These are phyloP conservation scores for Coemansia aciculifera DNA, from an alignment of 192 early-diverging fungal genomes.

Conservation along the genomic window DNA sequence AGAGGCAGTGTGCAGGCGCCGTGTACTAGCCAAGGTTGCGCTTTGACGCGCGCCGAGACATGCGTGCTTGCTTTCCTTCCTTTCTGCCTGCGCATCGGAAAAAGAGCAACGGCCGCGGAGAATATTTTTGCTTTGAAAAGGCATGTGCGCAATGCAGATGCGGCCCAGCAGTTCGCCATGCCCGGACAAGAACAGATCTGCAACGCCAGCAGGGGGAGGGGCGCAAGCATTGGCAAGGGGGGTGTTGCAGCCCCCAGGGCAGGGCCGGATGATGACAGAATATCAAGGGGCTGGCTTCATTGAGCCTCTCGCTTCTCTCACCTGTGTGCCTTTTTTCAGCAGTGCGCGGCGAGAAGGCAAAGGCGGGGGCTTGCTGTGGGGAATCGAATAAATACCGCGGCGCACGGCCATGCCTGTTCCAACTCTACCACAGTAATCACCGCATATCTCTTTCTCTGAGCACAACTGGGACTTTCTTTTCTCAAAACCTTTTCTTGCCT, in stretches of 20 bases:
- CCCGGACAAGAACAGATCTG: neutral
- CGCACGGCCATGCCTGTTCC: slow-evolving; percentile 9
- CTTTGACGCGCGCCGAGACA: neutral
- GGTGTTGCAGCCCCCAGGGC: neutral
- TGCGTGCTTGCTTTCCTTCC: neutral
- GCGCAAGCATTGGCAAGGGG: neutral
- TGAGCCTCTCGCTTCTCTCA: neutral
- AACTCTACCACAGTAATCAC: slow-evolving; percentile 11
- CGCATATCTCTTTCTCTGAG: slow-evolving; percentile 5
- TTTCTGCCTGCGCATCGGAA: neutral
- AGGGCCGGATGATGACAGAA: slow-evolving; percentile 8
- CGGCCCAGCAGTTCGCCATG: slow-evolving; percentile 6
- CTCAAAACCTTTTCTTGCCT: neutral
- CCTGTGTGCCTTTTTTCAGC: neutral
- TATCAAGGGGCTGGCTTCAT: slow-evolving; percentile 6
- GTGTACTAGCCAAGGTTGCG: neutral
- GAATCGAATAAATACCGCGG: slow-evolving; percentile 12
- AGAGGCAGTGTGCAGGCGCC: neutral
- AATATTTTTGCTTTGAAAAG: slow-evolving; percentile 8
- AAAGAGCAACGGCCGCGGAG: neutral
- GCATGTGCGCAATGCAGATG: slow-evolving; percentile 11
- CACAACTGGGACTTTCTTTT: neutral
- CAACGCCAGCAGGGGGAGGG: neutral
- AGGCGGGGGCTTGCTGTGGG: slow-evolving; percentile 2
- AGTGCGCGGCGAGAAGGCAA: neutral